These are phyloP conservation scores for Angophora floribunda DNA, from an alignment of 345 rosid genomes.

Conservation along the genomic window DNA sequence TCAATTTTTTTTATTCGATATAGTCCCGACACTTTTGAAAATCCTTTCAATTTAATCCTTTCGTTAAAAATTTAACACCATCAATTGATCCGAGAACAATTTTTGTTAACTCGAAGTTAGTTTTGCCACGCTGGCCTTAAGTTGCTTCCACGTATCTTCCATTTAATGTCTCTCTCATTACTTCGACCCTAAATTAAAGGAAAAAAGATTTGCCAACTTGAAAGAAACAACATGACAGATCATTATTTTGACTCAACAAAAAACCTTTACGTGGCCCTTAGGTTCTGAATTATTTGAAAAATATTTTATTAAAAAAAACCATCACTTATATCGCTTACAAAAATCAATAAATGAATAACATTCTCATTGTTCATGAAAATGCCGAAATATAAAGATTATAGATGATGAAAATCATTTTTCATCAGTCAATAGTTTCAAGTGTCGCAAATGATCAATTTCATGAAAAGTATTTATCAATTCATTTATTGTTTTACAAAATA, in stretches of 20 bases:
- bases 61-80: neutral
- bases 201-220: neutral
- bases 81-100: accelerated
- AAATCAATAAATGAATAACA: accelerated
- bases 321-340: accelerated
- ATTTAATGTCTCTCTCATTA: neutral
- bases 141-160: neutral
- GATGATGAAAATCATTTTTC: too few species aligned
- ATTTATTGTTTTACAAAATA: too few species aligned
- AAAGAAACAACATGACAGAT: accelerated
- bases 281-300: neutral
- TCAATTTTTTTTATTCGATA: neutral
- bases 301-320: too few species aligned
- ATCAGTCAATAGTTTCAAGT: too few species aligned
- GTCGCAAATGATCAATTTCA: too few species aligned
- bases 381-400: too few species aligned
- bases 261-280: neutral
- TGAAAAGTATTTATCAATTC: too few species aligned
- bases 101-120: neutral
- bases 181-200: neutral
- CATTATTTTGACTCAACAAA: neutral
- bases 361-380: too few species aligned
- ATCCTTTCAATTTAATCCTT: neutral
- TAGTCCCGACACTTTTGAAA: accelerated
- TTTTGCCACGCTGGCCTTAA: accelerated